Evolutionary conservation across 2,329 filamentous ascomycete genomes (phyloP).

Genomic region (Phoma herbarum): DNA sequence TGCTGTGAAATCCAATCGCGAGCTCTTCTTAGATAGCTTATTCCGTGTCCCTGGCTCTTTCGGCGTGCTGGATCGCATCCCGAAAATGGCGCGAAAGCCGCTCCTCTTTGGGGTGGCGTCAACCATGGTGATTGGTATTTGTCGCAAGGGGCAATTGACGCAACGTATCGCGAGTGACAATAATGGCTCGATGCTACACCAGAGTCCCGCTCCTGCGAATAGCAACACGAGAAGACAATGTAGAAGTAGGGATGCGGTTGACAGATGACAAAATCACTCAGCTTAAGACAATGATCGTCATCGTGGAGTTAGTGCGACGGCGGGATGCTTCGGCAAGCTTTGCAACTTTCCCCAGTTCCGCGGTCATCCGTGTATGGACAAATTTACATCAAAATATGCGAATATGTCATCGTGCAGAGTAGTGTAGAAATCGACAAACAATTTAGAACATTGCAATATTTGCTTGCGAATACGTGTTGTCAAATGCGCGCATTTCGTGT

Average conservation of each 20-base stretch:
- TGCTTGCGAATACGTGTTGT: not conserved
- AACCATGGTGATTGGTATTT: constrained; percentile 24
- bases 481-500: constrained; percentile 6
- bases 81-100: constrained; percentile 34
- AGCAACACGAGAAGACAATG: not conserved
- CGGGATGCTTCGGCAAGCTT: constrained; percentile 15
- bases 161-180: not conserved
- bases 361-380: constrained; percentile 10
- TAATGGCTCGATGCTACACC: not conserved
- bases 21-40: constrained; percentile 38
- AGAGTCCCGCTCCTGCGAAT: constrained; percentile 5
- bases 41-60: constrained; percentile 31
- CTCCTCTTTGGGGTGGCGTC: constrained; percentile 32
- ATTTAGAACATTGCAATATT: not conserved
- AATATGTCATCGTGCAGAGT: constrained; percentile 2
- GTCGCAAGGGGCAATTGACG: not conserved
- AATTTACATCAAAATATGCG: not conserved
- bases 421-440: not conserved
- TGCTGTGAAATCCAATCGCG: constrained; percentile 20
- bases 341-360: constrained; percentile 10
- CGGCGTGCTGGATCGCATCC: constrained; percentile 25
- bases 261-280: constrained; percentile 18
- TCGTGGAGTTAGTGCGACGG: constrained; percentile 19
- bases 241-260: constrained; percentile 8
- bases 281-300: constrained; percentile 18